phyloP scores from a whole-genome alignment of 495 filamentous ascomycete species.

The Neurospora hispaniola region DNA sequence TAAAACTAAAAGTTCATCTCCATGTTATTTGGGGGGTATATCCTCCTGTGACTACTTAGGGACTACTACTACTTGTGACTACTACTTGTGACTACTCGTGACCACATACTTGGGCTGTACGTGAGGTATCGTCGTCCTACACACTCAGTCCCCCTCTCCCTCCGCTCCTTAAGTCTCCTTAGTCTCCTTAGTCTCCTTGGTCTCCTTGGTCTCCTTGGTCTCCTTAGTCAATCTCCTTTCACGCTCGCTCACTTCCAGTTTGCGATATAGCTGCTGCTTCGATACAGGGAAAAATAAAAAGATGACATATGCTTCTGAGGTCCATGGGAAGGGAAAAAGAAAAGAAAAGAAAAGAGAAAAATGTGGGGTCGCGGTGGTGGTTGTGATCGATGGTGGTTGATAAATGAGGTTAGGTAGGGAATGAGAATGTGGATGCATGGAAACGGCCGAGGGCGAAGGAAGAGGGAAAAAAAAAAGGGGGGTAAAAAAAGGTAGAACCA shows the following conservation, averaged over 20 bases:
- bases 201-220: neutral
- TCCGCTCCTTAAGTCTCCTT: neutral
- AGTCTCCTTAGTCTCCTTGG: neutral
- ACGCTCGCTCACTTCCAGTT: neutral
- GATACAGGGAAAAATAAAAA: neutral
- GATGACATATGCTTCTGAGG: neutral
- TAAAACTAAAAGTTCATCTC: no score
- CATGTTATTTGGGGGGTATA: neutral
- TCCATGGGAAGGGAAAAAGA: neutral
- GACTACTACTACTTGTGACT: no score
- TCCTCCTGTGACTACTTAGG: neutral
- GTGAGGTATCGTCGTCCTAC: no score
- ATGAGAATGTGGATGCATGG: neutral
- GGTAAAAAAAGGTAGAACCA: no score
- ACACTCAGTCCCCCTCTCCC: neutral
- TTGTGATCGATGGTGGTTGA: neutral
- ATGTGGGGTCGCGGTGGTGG: neutral
- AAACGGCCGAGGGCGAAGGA: neutral
- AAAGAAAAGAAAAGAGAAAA: neutral
- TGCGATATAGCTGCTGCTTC: neutral
- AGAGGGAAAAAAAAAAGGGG: no score
- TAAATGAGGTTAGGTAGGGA: no score
- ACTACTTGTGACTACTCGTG: no score
- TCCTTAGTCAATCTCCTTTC: neutral
- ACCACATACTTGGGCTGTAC: no score